phyloP scores from a whole-genome alignment of 345 rosid genomes.

The Psidium friedrichsthalianum region DNA sequence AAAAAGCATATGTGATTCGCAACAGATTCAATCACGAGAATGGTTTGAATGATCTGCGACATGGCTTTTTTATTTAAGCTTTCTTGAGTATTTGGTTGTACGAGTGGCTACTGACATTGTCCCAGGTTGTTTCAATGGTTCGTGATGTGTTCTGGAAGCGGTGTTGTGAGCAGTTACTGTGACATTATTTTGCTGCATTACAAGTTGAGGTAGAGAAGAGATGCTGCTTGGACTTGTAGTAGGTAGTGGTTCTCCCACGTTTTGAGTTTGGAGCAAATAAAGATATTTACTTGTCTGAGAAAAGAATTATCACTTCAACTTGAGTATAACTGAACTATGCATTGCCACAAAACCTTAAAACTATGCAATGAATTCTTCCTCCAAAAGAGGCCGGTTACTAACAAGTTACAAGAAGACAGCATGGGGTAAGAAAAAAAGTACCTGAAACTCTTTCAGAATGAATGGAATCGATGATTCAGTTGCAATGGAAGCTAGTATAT shows the following conservation, averaged over 20 bases:
- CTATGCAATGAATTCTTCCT: background rate
- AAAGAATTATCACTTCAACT: background rate
- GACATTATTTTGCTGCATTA: background rate
- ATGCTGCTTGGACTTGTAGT: background rate
- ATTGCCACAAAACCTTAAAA: background rate
- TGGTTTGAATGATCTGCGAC: background rate
- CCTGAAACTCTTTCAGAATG: conserved; percentile 86
- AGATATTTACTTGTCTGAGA: background rate
- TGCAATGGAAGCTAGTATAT: conserved; percentile 72
- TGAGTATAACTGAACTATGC: background rate
- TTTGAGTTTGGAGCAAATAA: background rate
- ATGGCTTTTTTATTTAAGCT: background rate
- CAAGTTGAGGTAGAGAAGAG: background rate
- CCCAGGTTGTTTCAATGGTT: background rate
- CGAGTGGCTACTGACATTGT: background rate
- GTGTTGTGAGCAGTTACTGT: background rate
- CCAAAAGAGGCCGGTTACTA: background rate
- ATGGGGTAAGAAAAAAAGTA: conserved; percentile 8
- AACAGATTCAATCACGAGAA: background rate
- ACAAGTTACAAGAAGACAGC: background rate
- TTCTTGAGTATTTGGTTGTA: background rate
- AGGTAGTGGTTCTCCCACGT: background rate
- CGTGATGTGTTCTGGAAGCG: background rate
- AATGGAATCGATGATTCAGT: conserved; percentile 58
- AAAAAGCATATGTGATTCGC: background rate